Evolutionary conservation across 768 basidiomycete species (phyloP).

Genomic region (Macrolepiota albuminosa): DNA sequence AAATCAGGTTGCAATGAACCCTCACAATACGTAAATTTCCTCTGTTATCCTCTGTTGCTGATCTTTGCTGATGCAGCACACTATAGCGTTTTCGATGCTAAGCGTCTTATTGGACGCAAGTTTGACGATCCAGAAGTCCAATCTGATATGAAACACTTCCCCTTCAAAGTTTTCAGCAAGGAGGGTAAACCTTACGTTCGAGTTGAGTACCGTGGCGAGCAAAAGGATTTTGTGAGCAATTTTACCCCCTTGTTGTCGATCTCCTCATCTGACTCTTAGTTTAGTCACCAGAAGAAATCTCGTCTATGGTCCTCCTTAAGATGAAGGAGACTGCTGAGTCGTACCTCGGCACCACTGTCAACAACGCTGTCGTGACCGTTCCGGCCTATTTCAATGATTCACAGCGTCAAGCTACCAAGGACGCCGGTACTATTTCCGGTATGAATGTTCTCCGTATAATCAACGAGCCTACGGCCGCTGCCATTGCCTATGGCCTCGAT

Average conservation of each 20-base stretch:
- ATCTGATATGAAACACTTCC: slow-evolving; percentile 86
- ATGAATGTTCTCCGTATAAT: slow-evolving; percentile 97
- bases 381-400: slow-evolving; percentile 99
- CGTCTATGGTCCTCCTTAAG: slow-evolving; percentile 94
- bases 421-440: slow-evolving; percentile 92
- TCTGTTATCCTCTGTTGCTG: neutral
- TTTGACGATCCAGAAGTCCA: slow-evolving; percentile 84
- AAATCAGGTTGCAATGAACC: slow-evolving; percentile 99
- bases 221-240: slow-evolving; percentile 81
- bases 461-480: slow-evolving; percentile 98
- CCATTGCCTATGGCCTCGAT: slow-evolving; percentile 98
- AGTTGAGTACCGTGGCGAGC: slow-evolving; percentile 90
- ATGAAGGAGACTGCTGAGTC: slow-evolving; percentile 99
- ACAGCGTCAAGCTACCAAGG: slow-evolving; percentile 97
- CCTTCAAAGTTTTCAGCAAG: slow-evolving; percentile 87
- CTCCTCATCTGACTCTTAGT: slow-evolving; percentile 23
- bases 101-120: slow-evolving; percentile 95
- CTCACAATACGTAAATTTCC: slow-evolving; percentile 69
- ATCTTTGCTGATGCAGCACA: slow-evolving; percentile 5
- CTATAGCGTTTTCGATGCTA: slow-evolving; percentile 90
- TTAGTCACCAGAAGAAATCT: slow-evolving; percentile 93
- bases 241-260: neutral
- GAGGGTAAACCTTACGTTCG: slow-evolving; percentile 84
- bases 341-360: slow-evolving; percentile 80
- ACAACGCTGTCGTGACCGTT: slow-evolving; percentile 92